These are phyloP conservation scores for Wilcoxina mikolae DNA, from an alignment of 495 filamentous ascomycete genomes.

Conservation along the genomic window DNA sequence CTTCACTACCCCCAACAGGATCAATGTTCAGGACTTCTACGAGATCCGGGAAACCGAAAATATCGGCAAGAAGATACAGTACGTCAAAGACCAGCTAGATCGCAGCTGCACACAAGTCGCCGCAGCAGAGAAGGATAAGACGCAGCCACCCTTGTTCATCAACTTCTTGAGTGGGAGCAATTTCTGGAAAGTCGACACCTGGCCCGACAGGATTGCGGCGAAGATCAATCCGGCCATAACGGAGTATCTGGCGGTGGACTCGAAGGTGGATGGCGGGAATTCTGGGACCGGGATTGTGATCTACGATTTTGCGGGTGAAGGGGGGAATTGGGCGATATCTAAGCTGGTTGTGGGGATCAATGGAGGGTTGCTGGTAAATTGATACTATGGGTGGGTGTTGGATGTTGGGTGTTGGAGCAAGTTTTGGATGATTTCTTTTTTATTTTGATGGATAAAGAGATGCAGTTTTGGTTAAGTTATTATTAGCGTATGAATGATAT, in stretches of 20 bases:
- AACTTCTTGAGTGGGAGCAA: slow-evolving; percentile 86
- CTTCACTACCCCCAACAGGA: slow-evolving; percentile 52
- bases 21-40: slow-evolving; percentile 89
- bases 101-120: slow-evolving; percentile 44
- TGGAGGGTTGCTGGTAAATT: slow-evolving; percentile 46
- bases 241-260: slow-evolving; percentile 29
- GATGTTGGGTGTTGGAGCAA: no score
- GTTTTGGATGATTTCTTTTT: no score
- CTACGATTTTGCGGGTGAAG: slow-evolving; percentile 78
- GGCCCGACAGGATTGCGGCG: slow-evolving; percentile 86
- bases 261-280: slow-evolving; percentile 12
- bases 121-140: slow-evolving; percentile 1
- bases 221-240: slow-evolving; percentile 78
- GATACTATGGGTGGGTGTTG: no score
- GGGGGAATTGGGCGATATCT: slow-evolving; percentile 88
- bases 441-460: no score
- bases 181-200: slow-evolving; percentile 81
- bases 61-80: slow-evolving; percentile 66
- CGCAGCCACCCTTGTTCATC: slow-evolving; percentile 55
- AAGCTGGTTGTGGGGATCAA: slow-evolving; percentile 88
- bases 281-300: slow-evolving; percentile 78
- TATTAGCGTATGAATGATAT: no score
- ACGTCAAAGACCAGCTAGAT: slow-evolving; percentile 57
- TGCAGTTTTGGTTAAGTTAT: no score
- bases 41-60: slow-evolving; percentile 62